These are phyloP conservation scores for Clavispora santaluciae DNA, from an alignment of 805 yeast genomes.

Conservation along the genomic window DNA sequence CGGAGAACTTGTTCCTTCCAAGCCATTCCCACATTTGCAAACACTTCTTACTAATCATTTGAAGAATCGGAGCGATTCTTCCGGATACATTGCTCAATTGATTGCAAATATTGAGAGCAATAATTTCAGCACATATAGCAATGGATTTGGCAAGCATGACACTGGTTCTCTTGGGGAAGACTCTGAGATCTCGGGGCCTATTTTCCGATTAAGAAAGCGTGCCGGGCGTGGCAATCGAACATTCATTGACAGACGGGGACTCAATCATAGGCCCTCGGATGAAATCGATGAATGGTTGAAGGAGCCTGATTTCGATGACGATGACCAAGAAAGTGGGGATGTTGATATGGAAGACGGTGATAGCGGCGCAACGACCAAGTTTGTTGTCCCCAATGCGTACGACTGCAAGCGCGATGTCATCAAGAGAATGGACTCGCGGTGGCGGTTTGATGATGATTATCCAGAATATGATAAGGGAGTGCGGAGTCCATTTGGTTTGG, in stretches of 20 bases:
- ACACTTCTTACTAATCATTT: slow-evolving; percentile 28
- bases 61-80: slow-evolving; percentile 18
- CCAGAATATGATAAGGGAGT: slow-evolving; percentile 33
- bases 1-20: slow-evolving; percentile 46
- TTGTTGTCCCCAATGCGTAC: slow-evolving; percentile 34
- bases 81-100: slow-evolving; percentile 35
- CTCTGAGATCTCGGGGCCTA: slow-evolving; percentile 41
- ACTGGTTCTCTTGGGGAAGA: slow-evolving; percentile 18
- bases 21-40: slow-evolving; percentile 46
- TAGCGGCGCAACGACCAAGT: neutral
- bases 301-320: slow-evolving; percentile 29
- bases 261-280: slow-evolving; percentile 31
- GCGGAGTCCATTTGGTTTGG: slow-evolving; percentile 55
- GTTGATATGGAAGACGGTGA: slow-evolving; percentile 6
- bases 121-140: slow-evolving; percentile 35
- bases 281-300: slow-evolving; percentile 39
- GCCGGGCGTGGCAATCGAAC: slow-evolving; percentile 64
- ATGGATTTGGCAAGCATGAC: slow-evolving; percentile 29
- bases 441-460: slow-evolving; percentile 63
- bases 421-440: slow-evolving; percentile 53
- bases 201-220: slow-evolving; percentile 67
- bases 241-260: slow-evolving; percentile 71
- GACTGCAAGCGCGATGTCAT: slow-evolving; percentile 41
- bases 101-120: slow-evolving; percentile 35
- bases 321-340: slow-evolving; percentile 12